Conservation (phyloP, 2,329 filamentous ascomycete species). For the Pleomassaria siparia region DNA sequence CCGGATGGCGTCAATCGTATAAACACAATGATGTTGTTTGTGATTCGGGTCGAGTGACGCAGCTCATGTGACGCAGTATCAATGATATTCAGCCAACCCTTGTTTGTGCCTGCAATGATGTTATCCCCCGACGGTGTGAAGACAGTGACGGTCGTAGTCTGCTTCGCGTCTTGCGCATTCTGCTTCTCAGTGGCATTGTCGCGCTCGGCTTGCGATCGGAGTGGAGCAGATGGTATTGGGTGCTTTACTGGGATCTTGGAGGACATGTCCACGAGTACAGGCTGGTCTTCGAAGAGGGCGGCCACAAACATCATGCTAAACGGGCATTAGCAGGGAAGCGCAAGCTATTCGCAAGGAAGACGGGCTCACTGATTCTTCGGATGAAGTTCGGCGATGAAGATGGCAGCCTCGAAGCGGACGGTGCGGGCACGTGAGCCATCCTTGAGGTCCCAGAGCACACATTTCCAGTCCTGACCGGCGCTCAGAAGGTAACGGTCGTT, state of each 20-base stretch:
- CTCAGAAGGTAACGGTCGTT: slow-evolving; percentile 90
- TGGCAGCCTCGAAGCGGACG: slow-evolving; percentile 86
- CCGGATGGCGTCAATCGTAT: slow-evolving; percentile 83
- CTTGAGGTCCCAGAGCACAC: slow-evolving; percentile 89
- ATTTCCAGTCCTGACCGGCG: slow-evolving; percentile 94
- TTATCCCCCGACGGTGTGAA: slow-evolving; percentile 86
- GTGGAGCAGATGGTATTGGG: slow-evolving; percentile 77
- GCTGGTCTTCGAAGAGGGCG: slow-evolving; percentile 90
- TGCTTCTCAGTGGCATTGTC: slow-evolving; percentile 81
- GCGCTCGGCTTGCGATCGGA: slow-evolving; percentile 68
- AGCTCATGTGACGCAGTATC: slow-evolving; percentile 77
- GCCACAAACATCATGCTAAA: slow-evolving; percentile 79
- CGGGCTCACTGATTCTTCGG: slow-evolving; percentile 78
- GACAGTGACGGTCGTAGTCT: slow-evolving; percentile 89
- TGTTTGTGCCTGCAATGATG: slow-evolving; percentile 89
- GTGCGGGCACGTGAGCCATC: slow-evolving; percentile 73
- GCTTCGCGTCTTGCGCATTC: slow-evolving; percentile 87
- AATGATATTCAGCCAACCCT: slow-evolving; percentile 95
- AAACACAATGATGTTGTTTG: slow-evolving; percentile 83
- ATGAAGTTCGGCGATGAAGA: slow-evolving; percentile 95
- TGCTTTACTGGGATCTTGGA: slow-evolving; percentile 71
- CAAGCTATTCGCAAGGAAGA: background rate
- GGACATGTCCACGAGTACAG: slow-evolving; percentile 80
- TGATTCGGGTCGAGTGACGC: slow-evolving; percentile 87
- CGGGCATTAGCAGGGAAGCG: slow-evolving; percentile 8